Evolutionary conservation across 2,329 filamentous ascomycete genomes (phyloP), one percentile per base, ranked within the genome.

Genomic region (Pyrenophora seminiperda): DNA sequence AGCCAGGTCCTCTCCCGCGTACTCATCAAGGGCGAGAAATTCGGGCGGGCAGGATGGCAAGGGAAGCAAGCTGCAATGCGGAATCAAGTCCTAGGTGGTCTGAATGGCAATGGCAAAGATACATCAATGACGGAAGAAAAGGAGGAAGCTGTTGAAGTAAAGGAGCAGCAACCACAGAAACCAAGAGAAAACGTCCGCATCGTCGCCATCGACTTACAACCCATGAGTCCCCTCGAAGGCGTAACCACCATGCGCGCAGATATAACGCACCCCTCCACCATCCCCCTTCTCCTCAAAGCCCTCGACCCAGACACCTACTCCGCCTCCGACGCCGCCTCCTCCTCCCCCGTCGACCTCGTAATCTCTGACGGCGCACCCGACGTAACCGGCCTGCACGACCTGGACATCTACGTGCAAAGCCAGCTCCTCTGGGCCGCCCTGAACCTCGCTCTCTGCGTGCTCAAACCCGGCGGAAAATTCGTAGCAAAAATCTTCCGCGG

Each of bases 401-500:
- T 99, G 29, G 94, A 99, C 74, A 97, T 97, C 62, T 99, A 99
- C 75, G 90, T 99, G 14, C 94, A 99, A 75, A 92, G 90, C 7
- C 94, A 97, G 75, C 82, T 99, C 7, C 86, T 99, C 41, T 97
- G 95, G 73, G 91, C 93, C 0, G 94, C 94, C 0, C 83, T 99
- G 15, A 96, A 97, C 72, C 84, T 99, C 2, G 91, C 94, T 0
- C 84, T 97, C 10, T 96, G 93, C 69, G 91, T 99, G 10, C 83
- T 99, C 17, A 89, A 89, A 52, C 92, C 92, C 0, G 94, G 94
- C 34, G 94, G 94, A 56, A 96, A 91, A 67, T 99, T 99, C 64
- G 93, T 99, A 6, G 94, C 94, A 52, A 99, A 99, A 79, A 97
- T 99, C 54, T 99, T 99, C 77, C 81, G 94, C 13, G 92, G 90